These are phyloP conservation scores for Axilococcus clingmanii DNA, from an alignment of 139 green algal genomes.

Conservation along the genomic window DNA sequence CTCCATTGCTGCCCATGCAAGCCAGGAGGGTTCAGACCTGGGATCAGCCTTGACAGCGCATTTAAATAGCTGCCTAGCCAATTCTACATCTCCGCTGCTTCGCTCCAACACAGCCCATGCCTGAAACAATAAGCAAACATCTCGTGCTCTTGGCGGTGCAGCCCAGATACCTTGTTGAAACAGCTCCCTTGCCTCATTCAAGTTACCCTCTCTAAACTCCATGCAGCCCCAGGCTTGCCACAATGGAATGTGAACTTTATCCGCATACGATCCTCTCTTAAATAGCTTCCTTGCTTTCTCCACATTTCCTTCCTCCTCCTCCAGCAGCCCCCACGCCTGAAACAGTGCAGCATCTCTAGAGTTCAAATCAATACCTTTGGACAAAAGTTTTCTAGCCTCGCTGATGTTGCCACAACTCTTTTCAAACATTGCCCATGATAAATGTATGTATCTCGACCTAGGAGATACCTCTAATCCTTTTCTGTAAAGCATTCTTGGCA, in stretches of 20 bases:
- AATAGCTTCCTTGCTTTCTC: conserved; percentile 58
- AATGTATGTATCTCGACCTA: conserved; percentile 52
- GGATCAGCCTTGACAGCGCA: conserved; percentile 76
- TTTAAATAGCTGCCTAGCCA: conserved; percentile 88
- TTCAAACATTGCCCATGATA: conserved; percentile 71
- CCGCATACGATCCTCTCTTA: conserved; percentile 40
- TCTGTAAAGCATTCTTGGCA: conserved; percentile 51
- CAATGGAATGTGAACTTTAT: conserved; percentile 61
- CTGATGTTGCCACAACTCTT: conserved; percentile 46
- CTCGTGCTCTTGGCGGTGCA: conserved; percentile 35
- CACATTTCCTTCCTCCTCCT: conserved; percentile 46
- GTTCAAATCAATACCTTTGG: conserved; percentile 63
- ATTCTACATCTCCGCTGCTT: conserved; percentile 42
- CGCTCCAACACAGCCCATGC: conserved; percentile 88
- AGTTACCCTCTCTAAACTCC: conserved; percentile 61
- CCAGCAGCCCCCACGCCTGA: conserved; percentile 57
- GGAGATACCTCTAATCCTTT: conserved; percentile 39
- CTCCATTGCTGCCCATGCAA: conserved; percentile 85
- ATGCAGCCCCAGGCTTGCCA: conserved; percentile 89
- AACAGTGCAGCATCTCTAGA: conserved; percentile 70
- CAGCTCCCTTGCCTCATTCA: conserved; percentile 68
- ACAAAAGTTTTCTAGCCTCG: conserved; percentile 61
- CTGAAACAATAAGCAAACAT: conserved; percentile 65
- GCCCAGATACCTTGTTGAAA: conserved; percentile 92
- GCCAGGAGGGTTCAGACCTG: conserved; percentile 54